Evolutionary conservation across 164 flowering plant genomes (phyloP).

Genomic region (Vitis amurensis): DNA sequence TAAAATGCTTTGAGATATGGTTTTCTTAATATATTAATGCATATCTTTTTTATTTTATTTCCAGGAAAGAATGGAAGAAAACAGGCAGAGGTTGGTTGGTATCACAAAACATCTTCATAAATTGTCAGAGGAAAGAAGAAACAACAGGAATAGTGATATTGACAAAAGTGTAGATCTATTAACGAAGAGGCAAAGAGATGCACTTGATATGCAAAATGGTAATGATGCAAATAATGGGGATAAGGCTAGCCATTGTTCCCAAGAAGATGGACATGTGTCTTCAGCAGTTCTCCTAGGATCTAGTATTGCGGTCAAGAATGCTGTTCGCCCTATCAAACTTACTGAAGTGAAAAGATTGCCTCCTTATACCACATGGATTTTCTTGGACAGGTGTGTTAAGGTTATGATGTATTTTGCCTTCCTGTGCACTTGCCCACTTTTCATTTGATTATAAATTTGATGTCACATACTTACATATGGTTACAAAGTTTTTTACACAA

Average conservation of each 20-base stretch:
- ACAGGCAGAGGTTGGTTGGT: slow-evolving; percentile 51
- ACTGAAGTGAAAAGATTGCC: slow-evolving; percentile 75
- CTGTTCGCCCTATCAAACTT: slow-evolving; percentile 76
- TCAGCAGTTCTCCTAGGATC: slow-evolving; percentile 71
- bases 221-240: slow-evolving; percentile 46
- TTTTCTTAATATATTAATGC: not conserved
- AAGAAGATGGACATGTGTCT: slow-evolving; percentile 68
- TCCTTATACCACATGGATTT: slow-evolving; percentile 98
- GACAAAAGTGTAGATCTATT: slow-evolving; percentile 42
- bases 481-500: too few relatives aligned
- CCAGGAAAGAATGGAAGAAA: slow-evolving; percentile 83
- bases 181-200: slow-evolving; percentile 74
- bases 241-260: slow-evolving; percentile 41
- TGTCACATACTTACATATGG: too few relatives aligned
- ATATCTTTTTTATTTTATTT: not conserved
- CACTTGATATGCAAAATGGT: slow-evolving; percentile 64
- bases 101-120: slow-evolving; percentile 43
- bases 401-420: not conserved
- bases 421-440: not conserved
- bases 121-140: slow-evolving; percentile 50
- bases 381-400: slow-evolving; percentile 74
- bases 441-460: too few relatives aligned
- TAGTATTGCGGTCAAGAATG: slow-evolving; percentile 66
- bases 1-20: not conserved
- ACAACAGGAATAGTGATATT: slow-evolving; percentile 6